Conservation (phyloP, 2,329 filamentous ascomycete genomes). For the Xylariaceae sp. region DNA sequence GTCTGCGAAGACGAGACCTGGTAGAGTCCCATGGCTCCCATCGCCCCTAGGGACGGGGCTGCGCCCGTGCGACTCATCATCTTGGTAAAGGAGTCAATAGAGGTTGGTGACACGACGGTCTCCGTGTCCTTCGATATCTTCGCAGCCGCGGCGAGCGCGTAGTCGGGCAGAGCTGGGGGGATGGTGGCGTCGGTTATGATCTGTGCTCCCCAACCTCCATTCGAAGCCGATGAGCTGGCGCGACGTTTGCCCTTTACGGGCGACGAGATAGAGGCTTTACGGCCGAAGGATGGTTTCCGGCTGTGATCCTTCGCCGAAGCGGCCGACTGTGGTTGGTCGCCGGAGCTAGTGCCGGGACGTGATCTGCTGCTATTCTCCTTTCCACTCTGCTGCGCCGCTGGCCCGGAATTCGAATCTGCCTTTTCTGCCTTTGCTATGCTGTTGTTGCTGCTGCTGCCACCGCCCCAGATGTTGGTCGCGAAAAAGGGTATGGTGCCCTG, state of each 20-base stretch:
- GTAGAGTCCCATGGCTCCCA: constrained; percentile 4
- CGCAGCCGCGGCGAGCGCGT: constrained; percentile 47
- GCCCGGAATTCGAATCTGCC: constrained; percentile 7
- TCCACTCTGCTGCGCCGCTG: constrained; percentile 3
- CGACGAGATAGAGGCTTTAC: constrained; percentile 49
- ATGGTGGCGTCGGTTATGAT: constrained; percentile 40
- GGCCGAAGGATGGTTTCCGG: constrained; percentile 50
- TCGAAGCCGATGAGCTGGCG: constrained; percentile 40
- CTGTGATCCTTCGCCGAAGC: constrained; percentile 36
- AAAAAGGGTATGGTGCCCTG: constrained; percentile 25
- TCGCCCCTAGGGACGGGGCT: constrained; percentile 1
- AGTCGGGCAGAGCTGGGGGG: constrained; percentile 52
- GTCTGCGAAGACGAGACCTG: constrained; percentile 22
- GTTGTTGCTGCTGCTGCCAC: constrained; percentile 17
- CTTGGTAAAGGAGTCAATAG: constrained; percentile 37
- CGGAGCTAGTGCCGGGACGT: constrained; percentile 35
- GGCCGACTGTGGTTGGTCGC: constrained; percentile 27
- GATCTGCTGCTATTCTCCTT: constrained; percentile 24
- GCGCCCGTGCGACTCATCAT: constrained; percentile 43
- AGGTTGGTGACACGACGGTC: constrained; percentile 30
- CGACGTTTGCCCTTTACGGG: constrained; percentile 36
- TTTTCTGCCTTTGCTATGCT: too few species aligned
- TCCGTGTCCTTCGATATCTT: constrained; percentile 34
- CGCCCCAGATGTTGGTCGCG: constrained; percentile 29
- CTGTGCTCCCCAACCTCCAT: constrained; percentile 26